A percentile compares a stretch with the other conserved stretches of the same genome.
Evolutionary conservation across 1,284 basidiomycete species (phyloP).

Genomic region (Moesziomyces sp.): DNA sequence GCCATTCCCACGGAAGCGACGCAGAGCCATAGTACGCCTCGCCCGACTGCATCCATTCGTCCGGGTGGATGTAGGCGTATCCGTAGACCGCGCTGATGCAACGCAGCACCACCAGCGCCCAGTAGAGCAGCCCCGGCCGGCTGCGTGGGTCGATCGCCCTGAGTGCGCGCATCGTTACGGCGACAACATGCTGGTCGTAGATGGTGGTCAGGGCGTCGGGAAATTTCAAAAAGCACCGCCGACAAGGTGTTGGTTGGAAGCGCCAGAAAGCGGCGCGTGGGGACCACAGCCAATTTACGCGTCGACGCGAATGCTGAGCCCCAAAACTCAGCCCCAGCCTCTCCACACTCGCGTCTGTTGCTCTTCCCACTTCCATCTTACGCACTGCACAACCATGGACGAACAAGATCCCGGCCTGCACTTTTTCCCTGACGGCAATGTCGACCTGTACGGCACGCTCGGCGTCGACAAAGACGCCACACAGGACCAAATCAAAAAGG

Average conservation of each 20-base stretch:
- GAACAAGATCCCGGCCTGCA: conserved; percentile 62
- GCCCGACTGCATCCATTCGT: conserved; percentile 68
- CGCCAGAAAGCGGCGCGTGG: too few species aligned
- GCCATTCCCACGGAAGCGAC: conserved; percentile 36
- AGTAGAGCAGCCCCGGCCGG: conserved; percentile 29
- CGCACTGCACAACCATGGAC: conserved; percentile 28
- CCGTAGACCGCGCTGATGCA: conserved; percentile 55
- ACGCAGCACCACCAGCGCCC: conserved; percentile 52
- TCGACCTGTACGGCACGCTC: conserved; percentile 65
- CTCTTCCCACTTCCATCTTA: background rate
- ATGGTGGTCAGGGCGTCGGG: background rate
- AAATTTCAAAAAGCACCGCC: too few species aligned
- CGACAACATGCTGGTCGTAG: background rate
- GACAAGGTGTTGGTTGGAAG: conserved; percentile 7
- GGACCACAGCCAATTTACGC: too few species aligned
- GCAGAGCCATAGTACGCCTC: conserved; percentile 52
- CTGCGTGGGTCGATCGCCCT: conserved; percentile 14
- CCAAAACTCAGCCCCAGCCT: too few species aligned
- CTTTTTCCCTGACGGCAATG: conserved; percentile 63
- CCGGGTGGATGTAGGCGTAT: conserved; percentile 65
- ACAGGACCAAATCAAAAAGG: conserved; percentile 60
- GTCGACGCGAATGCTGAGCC: conserved; percentile 8
- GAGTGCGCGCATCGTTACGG: background rate
- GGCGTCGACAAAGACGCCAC: conserved; percentile 48
- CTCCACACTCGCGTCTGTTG: background rate